Base-by-base conservation (phyloP, 2,329 filamentous ascomycete species). In the Cladobotryum mycophilum region DNA sequence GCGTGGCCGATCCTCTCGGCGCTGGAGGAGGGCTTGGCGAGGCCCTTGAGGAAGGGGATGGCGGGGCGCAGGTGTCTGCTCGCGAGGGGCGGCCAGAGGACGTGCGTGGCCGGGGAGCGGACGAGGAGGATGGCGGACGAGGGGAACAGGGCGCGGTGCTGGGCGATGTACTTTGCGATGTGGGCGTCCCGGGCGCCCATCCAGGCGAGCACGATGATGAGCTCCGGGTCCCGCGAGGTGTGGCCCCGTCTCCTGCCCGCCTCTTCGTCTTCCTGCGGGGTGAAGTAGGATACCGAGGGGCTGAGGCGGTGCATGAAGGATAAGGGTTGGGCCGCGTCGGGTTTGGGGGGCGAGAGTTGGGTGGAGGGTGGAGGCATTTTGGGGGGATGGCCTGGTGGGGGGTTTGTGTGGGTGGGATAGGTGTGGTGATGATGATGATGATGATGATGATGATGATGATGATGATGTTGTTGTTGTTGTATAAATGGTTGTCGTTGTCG, bases 181-280 rank as follows among this genome's bases (percentile, higher is more conserved):
- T 80, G 75, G 6, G 61, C 60, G 37, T 76, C 71, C n/a, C 61
- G 67, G 9, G 77, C 76, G 41, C 69, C 72, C 69, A 78, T 76
- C 77, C 78, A 80, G 7, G 70, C 65, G 35, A 72, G 68, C 35
- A 80, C 45, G 20, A 79, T 55, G 50, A 80, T 68, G 35, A 80
- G 68, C 48, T 70, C 70, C 12, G 77, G 76, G 9, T 67, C 59
- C 33, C 13, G 49, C 51, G 15, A 17, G 7, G 12, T 22, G 9
- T 20, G 22, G 22, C 40, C 3, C 6, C n/a, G 14, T 7, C 8
- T 9, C 14, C 40, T 41, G 40, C 40, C 5, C 22, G n/a, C n/a
- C 12, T 12, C 3, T 7, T 9, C 5, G 15, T 35, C 33, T 12
- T 14, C 34, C n/a, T 43, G 45, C 5, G 69, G 68, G 2, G 63